Percentiles rank a stretch among this genome's conserved stretches.
Conservation (phyloP, 176 grass and related monocot genomes). For the Raddia distichophylla region DNA sequence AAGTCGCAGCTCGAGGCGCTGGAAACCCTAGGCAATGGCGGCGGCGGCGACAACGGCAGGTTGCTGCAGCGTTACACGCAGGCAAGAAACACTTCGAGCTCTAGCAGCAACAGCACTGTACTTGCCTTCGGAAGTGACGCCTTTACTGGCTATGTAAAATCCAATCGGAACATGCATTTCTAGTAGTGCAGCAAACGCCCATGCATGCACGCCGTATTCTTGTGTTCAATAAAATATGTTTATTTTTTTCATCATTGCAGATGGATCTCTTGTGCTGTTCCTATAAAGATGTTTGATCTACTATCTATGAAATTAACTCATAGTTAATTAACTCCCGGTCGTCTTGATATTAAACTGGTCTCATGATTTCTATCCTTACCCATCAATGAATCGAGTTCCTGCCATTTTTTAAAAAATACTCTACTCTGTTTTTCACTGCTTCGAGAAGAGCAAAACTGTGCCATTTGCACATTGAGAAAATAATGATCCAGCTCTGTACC, state of each 20-base stretch:
- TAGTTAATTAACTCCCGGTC: no score
- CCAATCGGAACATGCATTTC: constrained; percentile 41
- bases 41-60: not conserved
- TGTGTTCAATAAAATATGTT: no score
- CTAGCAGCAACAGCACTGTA: not conserved
- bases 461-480: not conserved
- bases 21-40: constrained; percentile 11
- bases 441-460: constrained; percentile 19
- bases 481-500: no score
- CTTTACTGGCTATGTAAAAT: constrained; percentile 36
- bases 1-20: constrained; percentile 73
- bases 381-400: no score
- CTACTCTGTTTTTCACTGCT: not conserved
- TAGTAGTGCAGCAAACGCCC: not conserved
- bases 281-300: no score
- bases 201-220: not conserved
- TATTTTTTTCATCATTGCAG: no score
- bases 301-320: no score
- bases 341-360: no score
- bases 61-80: constrained; percentile 20
- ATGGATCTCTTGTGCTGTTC: no score
- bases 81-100: not conserved
- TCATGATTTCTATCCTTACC: no score
- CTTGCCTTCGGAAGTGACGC: constrained; percentile 37
- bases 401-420: no score